Evolutionary conservation across 371 early-diverging fungal species (phyloP).

Genomic region (Mucor indicus): DNA sequence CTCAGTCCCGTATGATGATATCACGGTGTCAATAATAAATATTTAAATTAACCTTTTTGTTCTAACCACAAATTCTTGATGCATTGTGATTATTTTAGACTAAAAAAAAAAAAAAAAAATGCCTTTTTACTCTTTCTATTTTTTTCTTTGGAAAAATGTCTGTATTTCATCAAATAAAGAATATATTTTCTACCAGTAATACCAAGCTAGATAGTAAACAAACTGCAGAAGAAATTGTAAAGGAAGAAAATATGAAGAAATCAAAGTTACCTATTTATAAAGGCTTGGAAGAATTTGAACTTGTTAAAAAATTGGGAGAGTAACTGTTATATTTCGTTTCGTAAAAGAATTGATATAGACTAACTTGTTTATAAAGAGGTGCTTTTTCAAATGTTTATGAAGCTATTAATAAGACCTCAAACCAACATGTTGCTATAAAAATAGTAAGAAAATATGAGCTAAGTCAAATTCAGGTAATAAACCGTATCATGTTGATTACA

Average conservation of each 20-base stretch:
- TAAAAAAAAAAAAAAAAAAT: too few relatives aligned
- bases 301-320: constrained; percentile 68
- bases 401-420: constrained; percentile 55
- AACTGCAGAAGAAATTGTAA: constrained; percentile 18
- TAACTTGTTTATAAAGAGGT: constrained; percentile 49
- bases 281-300: constrained; percentile 49
- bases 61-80: too few relatives aligned
- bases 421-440: constrained; percentile 77
- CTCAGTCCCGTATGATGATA: constrained; percentile 10
- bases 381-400: constrained; percentile 84
- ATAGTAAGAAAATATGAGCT: constrained; percentile 68
- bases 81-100: too few relatives aligned
- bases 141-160: constrained; percentile 19
- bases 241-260: constrained; percentile 22
- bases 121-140: constrained; percentile 7
- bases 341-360: neutral
- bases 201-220: constrained; percentile 3
- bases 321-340: constrained; percentile 10
- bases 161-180: constrained; percentile 48
- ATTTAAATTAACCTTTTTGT: too few relatives aligned
- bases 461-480: constrained; percentile 54
- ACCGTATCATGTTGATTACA: constrained; percentile 9
- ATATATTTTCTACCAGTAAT: constrained; percentile 21
- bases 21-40: too few relatives aligned
- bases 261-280: constrained; percentile 44